Evolutionary conservation across 2,329 filamentous ascomycete genomes (phyloP).

Genomic region (Rhinocladiella mackenziei): DNA sequence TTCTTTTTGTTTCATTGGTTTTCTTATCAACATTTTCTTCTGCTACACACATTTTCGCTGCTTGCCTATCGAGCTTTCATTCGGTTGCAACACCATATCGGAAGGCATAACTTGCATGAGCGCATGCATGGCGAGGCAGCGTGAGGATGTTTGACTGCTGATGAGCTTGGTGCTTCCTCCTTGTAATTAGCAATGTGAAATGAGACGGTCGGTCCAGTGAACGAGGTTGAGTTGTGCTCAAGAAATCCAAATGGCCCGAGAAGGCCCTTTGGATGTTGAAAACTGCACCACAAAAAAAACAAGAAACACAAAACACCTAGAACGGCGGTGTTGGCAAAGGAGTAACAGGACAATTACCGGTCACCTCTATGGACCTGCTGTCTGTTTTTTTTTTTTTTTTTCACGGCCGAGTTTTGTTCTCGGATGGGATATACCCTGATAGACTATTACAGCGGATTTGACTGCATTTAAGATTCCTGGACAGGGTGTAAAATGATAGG

Average conservation of each 20-base stretch:
- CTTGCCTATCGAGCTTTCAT: constrained; percentile 9
- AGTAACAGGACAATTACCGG: constrained; percentile 16
- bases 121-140: constrained; percentile 12
- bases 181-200: constrained; percentile 27
- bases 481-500: neutral
- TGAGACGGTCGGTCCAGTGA: constrained; percentile 15
- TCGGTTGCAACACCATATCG: constrained; percentile 6
- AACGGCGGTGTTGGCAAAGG: constrained; percentile 15
- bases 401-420: constrained; percentile 9
- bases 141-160: constrained; percentile 4
- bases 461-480: constrained; percentile 1
- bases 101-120: constrained; percentile 8
- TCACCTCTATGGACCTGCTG: constrained; percentile 13
- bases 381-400: constrained; percentile 7
- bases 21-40: too few relatives aligned
- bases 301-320: constrained; percentile 3
- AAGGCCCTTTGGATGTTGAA: neutral
- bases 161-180: constrained; percentile 9
- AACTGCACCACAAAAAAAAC: constrained; percentile 10
- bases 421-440: constrained; percentile 23
- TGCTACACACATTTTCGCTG: constrained; percentile 8
- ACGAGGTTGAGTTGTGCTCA: constrained; percentile 9
- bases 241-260: constrained; percentile 2
- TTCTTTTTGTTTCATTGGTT: too few relatives aligned
- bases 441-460: constrained; percentile 11